Base-by-base conservation (phyloP, 2,329 filamentous ascomycete genomes). In the Huntiella bhutanensis region DNA sequence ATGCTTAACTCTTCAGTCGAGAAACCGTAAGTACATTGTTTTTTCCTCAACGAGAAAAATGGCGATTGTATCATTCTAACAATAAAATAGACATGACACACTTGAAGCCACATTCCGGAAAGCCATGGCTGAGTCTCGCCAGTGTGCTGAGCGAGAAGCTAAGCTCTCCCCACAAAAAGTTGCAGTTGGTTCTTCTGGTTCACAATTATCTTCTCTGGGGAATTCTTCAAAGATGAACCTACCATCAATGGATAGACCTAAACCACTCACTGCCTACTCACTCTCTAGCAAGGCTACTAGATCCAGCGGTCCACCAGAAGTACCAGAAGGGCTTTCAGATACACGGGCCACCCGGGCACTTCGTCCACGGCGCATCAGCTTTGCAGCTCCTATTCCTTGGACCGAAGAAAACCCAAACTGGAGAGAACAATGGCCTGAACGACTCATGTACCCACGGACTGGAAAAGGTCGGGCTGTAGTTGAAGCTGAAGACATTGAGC, bases 401-500 rank as follows among this genome's bases (percentile, higher is more conserved):
- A 72, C 72, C 1, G 54, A 56, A 5, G 50, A 60, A 19, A 63
- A 79, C 51, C 62, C 62, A 5, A 59, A 59, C 2, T 80, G 75
- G 75, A 58, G 59, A 33, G 59, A 60, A 12, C 50, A 60, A 0
- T 80, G 75, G 74, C 62, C 66, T 12, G 65, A 65, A 43, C 70
- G 79, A 1, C 64, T 87, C 1, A 64, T 75, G 2, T 85, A 75
- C 56, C 77, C 76, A 3, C 54, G 62, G 4, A 64, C 61, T 19
- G 74, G 75, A 2, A 72, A 69, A 46, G 71, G 73, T 43, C 70
- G 76, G 51, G 74, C 78, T 1, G 75, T 70, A 1, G 75, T 91
- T 1, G 73, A 82, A 48, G 75, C 71, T 51, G 65, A 71, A n/a
- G 84, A 91, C 55, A 76, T 96, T 33, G 63, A 69, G 15, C 71